Base-by-base conservation (phyloP, 768 basidiomycete genomes). In the Boletus rubropictus region DNA sequence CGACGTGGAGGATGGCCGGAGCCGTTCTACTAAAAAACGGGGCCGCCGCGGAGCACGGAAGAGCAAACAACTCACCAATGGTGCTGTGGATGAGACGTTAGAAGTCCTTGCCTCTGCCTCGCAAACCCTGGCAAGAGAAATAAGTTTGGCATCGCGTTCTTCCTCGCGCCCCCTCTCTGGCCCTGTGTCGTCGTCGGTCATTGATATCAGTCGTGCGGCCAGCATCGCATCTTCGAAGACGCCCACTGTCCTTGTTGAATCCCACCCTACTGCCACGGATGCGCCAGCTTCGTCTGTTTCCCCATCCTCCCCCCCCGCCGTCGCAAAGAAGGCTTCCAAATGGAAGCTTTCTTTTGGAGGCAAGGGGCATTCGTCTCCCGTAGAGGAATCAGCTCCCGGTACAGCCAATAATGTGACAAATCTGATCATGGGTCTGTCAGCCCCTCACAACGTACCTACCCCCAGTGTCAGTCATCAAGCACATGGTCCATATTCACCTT, bases 31-130 rank as follows among this genome's bases (percentile, higher is more conserved):
- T 37, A 81, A 79, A 63, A 92, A 84, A 68, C 77, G 89, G 22
- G 78, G 89, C 48, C 93, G 89, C 67, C 77, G 92, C 42, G 91
- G 92, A 33, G 80, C 84, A 3, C 77, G 93, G 43, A 93, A 89
- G 70, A 86, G 85, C 59, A 78, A 85, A 58, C 63, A 64, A 11
- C 55, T 53, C 40, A 11, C 55, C 49, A 44, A 27, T 7, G 62
- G 39, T 12, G 52, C n/a, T 7, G 52, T 69, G 29, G 82, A 84
- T 48, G 75, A 76, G 44, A 81, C 80, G 5, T 69, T 89, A 49
- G 75, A 76, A 18, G 83, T 80, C 5, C 78, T 94, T 33, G 90
- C 89, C 15, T 77, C 74, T 48, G 89, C 86, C 1, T 88, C 87
- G 6, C 88, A 95, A 63, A 74, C 79, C 4, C 75, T 95, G 28